These are phyloP conservation scores for Aspergillus saccharolyticus DNA, from an alignment of 495 filamentous ascomycete species.

Conservation along the genomic window DNA sequence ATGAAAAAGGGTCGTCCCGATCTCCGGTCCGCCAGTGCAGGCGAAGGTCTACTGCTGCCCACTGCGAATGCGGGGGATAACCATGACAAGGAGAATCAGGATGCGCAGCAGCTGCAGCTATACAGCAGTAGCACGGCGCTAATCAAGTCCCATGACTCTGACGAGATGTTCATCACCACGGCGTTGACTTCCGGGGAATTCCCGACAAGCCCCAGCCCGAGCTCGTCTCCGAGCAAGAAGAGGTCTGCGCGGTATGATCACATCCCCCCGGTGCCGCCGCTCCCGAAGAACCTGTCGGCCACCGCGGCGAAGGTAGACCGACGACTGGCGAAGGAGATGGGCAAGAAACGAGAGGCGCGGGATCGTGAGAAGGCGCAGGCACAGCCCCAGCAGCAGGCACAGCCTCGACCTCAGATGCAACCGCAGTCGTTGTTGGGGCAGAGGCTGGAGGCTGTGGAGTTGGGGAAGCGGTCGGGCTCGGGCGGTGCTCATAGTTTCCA, in stretches of 20 bases:
- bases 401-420: too few relatives aligned
- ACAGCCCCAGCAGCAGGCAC: neutral
- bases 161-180: neutral
- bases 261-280: conserved; percentile 42
- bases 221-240: conserved; percentile 19
- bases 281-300: conserved; percentile 36
- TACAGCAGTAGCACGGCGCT: neutral
- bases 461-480: neutral
- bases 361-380: neutral
- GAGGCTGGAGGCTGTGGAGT: neutral
- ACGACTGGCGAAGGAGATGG: conserved; percentile 25
- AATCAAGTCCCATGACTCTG: neutral
- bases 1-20: conserved; percentile 23
- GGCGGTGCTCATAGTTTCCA: conserved; percentile 19
- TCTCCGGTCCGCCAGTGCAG: conserved; percentile 23
- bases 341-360: conserved; percentile 19
- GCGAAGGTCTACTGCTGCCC: conserved; percentile 1
- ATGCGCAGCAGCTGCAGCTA: neutral
- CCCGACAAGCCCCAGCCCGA: neutral
- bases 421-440: neutral
- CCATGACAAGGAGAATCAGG: conserved; percentile 17
- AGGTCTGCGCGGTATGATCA: conserved; percentile 24
- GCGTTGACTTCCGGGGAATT: neutral
- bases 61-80: neutral
- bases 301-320: conserved; percentile 31